Percentiles rank a stretch among this genome's conserved stretches.
Conservation (phyloP, 148 eudicot genomes). For the Tetragonia tetragonoides region DNA sequence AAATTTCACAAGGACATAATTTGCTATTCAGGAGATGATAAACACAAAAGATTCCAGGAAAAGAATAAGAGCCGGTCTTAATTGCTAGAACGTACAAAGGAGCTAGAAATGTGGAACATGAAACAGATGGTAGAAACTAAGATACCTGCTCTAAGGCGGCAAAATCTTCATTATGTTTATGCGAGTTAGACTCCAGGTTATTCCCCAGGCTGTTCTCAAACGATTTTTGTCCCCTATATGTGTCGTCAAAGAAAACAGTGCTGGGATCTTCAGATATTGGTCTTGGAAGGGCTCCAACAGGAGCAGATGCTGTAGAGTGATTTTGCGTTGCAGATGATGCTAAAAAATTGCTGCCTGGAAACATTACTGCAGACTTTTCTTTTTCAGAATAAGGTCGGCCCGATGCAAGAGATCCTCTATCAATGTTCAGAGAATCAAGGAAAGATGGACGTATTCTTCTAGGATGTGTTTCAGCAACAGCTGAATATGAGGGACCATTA, state of each 20-base stretch:
- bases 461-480: slow-evolving; percentile 40
- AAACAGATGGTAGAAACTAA: not conserved
- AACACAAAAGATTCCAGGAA: not conserved
- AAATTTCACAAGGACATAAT: not conserved
- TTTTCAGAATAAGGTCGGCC: slow-evolving; percentile 33
- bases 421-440: slow-evolving; percentile 72
- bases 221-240: slow-evolving; percentile 26
- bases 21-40: not conserved
- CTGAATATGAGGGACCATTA: slow-evolving; percentile 36
- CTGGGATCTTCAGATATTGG: slow-evolving; percentile 19
- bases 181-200: slow-evolving; percentile 42
- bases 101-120: not conserved
- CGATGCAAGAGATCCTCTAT: slow-evolving; percentile 48
- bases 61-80: too few relatives aligned
- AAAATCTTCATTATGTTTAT: slow-evolving; percentile 80
- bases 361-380: slow-evolving; percentile 25
- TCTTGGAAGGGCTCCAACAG: slow-evolving; percentile 29
- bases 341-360: slow-evolving; percentile 32
- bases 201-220: slow-evolving; percentile 37
- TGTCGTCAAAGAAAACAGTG: slow-evolving; percentile 33
- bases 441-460: slow-evolving; percentile 84
- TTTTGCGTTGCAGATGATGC: slow-evolving; percentile 37
- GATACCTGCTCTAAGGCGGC: slow-evolving; percentile 95
- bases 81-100: not conserved
- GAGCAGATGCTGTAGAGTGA: slow-evolving; percentile 17